Percentiles rank a stretch among this genome's conserved stretches.
These are phyloP conservation scores for Exobasidium rhododendri DNA, from an alignment of 1,284 basidiomycete species.

Conservation along the genomic window DNA sequence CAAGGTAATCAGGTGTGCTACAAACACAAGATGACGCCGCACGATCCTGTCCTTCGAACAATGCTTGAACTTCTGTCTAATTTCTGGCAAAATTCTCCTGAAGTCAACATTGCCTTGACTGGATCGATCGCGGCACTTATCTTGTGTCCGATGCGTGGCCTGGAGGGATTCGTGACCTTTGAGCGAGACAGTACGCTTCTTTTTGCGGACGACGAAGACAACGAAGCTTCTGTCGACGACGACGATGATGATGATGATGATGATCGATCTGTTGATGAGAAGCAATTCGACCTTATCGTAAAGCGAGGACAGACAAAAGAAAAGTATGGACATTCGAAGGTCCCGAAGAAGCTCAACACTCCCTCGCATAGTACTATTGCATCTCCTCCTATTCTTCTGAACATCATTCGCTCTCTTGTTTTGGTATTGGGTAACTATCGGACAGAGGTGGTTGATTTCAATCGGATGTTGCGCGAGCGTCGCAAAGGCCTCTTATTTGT, in stretches of 20 bases:
- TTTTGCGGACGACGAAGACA: background rate
- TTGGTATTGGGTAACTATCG: conserved; percentile 69
- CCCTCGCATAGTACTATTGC: background rate
- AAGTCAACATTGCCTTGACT: conserved; percentile 82
- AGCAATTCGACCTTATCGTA: background rate
- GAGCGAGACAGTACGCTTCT: background rate
- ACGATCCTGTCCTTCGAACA: conserved; percentile 71
- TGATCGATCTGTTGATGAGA: conserved; percentile 59
- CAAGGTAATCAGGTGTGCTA: background rate
- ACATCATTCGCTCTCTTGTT: conserved; percentile 29
- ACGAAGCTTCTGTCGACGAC: background rate
- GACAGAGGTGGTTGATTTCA: conserved; percentile 71
- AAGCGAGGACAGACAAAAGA: background rate
- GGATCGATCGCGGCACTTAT: conserved; percentile 75
- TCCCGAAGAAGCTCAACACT: background rate
- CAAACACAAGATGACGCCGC: conserved; percentile 68
- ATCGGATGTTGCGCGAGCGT: conserved; percentile 77
- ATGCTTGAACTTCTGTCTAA: conserved; percentile 69
- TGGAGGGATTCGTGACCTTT: conserved; percentile 74
- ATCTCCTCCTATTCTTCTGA: conserved; percentile 25
- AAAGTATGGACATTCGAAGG: no score
- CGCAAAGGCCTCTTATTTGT: conserved; percentile 84
- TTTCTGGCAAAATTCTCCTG: conserved; percentile 81
- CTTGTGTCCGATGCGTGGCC: conserved; percentile 75
- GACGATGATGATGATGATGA: conserved; percentile 58